These are phyloP conservation scores for Miamiensis avidus DNA, from an alignment of 169 alveolate species.

Conservation along the genomic window DNA sequence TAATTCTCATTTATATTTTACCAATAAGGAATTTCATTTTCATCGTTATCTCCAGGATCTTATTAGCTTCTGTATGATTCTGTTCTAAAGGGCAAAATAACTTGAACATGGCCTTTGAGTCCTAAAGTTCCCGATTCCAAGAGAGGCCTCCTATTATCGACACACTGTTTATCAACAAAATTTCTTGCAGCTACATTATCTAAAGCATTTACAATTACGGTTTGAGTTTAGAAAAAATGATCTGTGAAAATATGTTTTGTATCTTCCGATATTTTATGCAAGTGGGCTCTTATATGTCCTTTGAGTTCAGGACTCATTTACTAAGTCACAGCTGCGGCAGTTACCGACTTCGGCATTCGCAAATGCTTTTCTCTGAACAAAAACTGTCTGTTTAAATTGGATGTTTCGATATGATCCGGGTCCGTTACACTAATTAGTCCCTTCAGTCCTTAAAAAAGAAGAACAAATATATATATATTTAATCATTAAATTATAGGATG, in stretches of 20 bases:
- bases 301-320: constrained; percentile 74
- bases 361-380: constrained; percentile 86
- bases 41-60: constrained; percentile 81
- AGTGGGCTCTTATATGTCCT: constrained; percentile 73
- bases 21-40: constrained; percentile 77
- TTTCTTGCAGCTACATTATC: constrained; percentile 86
- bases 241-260: constrained; percentile 80
- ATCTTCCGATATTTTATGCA: constrained; percentile 77
- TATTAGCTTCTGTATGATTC: constrained; percentile 76
- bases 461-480: too few relatives aligned
- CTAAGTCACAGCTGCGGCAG: constrained; percentile 86
- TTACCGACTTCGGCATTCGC: constrained; percentile 73
- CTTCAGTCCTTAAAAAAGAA: constrained; percentile 30
- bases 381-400: constrained; percentile 81
- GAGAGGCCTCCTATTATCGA: constrained; percentile 65
- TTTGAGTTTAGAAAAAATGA: constrained; percentile 64
- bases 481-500: too few relatives aligned
- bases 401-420: constrained; percentile 85
- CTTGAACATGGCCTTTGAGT: constrained; percentile 86
- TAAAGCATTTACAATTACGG: constrained; percentile 80
- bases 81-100: constrained; percentile 76
- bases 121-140: constrained; percentile 87
- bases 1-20: too few relatives aligned
- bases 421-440: constrained; percentile 78
- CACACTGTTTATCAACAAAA: constrained; percentile 80